Conservation (phyloP, 2,329 filamentous ascomycete genomes). For the Rugonectria rugulosa region DNA sequence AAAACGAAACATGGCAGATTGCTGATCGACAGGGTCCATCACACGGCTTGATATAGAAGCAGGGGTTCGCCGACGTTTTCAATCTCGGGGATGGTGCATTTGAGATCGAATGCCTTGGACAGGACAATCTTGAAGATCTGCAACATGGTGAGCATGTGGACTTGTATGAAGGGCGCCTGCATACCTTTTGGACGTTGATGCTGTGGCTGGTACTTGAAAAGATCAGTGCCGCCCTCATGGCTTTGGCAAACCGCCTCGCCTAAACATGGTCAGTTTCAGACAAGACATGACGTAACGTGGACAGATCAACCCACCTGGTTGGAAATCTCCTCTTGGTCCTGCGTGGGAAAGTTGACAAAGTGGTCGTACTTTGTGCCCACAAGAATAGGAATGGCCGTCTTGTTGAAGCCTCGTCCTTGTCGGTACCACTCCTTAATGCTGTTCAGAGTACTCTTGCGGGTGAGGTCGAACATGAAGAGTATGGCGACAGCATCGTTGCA, state of each 20-base stretch:
- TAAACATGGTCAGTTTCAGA: constrained; percentile 46
- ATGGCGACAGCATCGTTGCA: constrained; percentile 99
- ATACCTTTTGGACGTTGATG: constrained; percentile 97
- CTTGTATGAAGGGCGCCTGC: constrained; percentile 31
- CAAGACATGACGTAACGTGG: neutral
- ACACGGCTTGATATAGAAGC: constrained; percentile 80
- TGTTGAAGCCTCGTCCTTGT: constrained; percentile 97
- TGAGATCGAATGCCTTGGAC: constrained; percentile 97
- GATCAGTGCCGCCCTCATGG: constrained; percentile 96
- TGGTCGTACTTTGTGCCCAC: constrained; percentile 99
- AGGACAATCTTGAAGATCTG: constrained; percentile 99
- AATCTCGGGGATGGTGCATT: constrained; percentile 99
- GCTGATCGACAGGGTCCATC: constrained; percentile 25
- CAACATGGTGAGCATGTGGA: constrained; percentile 14
- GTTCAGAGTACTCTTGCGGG: constrained; percentile 96
- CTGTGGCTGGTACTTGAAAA: constrained; percentile 99
- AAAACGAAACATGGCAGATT: constrained; percentile 12
- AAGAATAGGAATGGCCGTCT: constrained; percentile 98
- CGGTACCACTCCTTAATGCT: constrained; percentile 99
- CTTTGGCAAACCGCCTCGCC: constrained; percentile 95
- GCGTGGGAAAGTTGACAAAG: constrained; percentile 97
- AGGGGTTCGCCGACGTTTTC: constrained; percentile 97
- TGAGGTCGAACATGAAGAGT: constrained; percentile 99
- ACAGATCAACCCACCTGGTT: constrained; percentile 72
- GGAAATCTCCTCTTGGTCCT: constrained; percentile 98